Conservation (phyloP, 192 early-diverging fungal genomes). For the Cetraspora pellucida region DNA sequence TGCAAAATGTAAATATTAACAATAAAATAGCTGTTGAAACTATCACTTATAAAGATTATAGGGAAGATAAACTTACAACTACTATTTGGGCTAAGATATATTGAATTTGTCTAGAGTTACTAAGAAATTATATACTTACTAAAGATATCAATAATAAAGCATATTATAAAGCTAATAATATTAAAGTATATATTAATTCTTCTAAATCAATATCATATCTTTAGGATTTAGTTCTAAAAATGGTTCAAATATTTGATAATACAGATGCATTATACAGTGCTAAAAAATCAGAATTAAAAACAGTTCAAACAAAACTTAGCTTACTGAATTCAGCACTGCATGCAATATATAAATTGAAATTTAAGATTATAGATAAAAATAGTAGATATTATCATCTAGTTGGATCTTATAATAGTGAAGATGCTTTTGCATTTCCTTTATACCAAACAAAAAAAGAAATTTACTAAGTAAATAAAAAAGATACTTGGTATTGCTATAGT, state of each 20-base stretch:
- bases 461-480: too few species aligned
- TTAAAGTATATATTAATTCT: constrained; percentile 6
- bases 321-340: constrained; percentile 14
- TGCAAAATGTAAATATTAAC: too few species aligned
- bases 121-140: too few species aligned
- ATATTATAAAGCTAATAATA: constrained; percentile 17
- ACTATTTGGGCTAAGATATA: too few species aligned
- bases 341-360: constrained; percentile 12
- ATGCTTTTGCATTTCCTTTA: background rate
- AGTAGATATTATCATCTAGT: too few species aligned
- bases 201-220: constrained; percentile 11
- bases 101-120: too few species aligned
- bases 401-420: too few species aligned
- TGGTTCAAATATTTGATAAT: constrained; percentile 24
- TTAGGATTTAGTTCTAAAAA: constrained; percentile 6
- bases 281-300: constrained; percentile 28
- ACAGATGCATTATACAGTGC: constrained; percentile 17
- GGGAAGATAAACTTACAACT: too few species aligned
- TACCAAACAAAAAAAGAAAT: background rate
- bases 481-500: too few species aligned
- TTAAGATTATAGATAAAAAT: too few species aligned
- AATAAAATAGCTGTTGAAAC: too few species aligned
- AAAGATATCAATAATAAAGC: background rate
- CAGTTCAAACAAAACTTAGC: constrained; percentile 9
- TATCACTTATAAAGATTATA: too few species aligned